These are phyloP conservation scores for Rosa lucieae DNA, from an alignment of 306 rosid genomes.

Conservation along the genomic window DNA sequence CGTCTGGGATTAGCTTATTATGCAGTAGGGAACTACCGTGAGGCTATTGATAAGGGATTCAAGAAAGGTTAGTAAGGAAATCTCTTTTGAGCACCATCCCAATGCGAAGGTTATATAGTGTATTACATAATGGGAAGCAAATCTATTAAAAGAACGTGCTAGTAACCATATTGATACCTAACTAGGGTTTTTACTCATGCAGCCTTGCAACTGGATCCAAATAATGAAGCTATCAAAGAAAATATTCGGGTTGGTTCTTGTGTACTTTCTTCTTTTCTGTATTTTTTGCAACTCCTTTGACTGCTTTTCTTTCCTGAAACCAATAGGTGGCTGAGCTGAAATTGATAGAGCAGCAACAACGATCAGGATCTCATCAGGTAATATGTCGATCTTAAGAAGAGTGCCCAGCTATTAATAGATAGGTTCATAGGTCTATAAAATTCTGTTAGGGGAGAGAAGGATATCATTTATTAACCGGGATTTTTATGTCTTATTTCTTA, in stretches of 20 bases:
- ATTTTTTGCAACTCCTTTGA: conserved; percentile 16
- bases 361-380: conserved; percentile 55
- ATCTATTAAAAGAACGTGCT: not conserved
- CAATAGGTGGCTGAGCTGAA: conserved; percentile 67
- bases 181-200: conserved; percentile 33
- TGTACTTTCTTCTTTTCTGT: conserved; percentile 18
- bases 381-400: not conserved
- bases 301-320: conserved; percentile 23
- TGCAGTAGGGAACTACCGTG: conserved; percentile 80
- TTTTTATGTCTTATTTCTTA: not conserved
- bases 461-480: not conserved
- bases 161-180: conserved; percentile 11
- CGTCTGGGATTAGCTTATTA: conserved; percentile 83
- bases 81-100: not conserved
- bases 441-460: not conserved
- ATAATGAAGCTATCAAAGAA: conserved; percentile 76
- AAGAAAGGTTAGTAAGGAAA: conserved; percentile 57
- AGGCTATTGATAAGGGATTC: conserved; percentile 74
- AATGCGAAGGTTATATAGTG: not conserved
- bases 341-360: conserved; percentile 54
- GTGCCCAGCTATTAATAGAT: not conserved
- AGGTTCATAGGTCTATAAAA: not conserved
- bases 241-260: conserved; percentile 67
- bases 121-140: not conserved
- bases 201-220: conserved; percentile 91